Evolutionary conservation across 2,329 filamentous ascomycete species (phyloP).

Genomic region (Stenocarpella maydis): DNA sequence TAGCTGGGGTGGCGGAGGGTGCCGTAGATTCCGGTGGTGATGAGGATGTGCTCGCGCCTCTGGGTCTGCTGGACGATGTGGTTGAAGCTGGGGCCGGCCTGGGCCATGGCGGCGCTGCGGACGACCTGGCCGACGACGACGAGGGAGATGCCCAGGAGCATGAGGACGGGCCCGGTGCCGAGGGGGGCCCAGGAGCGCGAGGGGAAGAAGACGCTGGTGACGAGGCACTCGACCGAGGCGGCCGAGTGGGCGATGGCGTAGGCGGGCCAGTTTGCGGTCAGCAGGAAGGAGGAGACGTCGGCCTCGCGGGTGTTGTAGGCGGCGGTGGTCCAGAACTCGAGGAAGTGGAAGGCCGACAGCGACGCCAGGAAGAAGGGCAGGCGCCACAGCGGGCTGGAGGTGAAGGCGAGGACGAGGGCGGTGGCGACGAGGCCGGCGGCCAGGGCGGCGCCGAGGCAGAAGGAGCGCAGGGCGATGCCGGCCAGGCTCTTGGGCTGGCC

Average conservation of each 20-base stretch:
- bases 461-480: constrained; percentile 66
- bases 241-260: constrained; percentile 85
- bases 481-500: constrained; percentile 64
- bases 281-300: constrained; percentile 78
- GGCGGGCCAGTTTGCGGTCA: constrained; percentile 82
- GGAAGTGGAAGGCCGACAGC: constrained; percentile 88
- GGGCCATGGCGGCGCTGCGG: constrained; percentile 84
- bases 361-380: constrained; percentile 71
- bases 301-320: constrained; percentile 80
- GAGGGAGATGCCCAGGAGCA: constrained; percentile 68
- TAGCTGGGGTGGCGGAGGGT: constrained; percentile 87
- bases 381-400: constrained; percentile 64
- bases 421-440: constrained; percentile 47
- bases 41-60: constrained; percentile 75
- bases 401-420: constrained; percentile 45
- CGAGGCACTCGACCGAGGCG: constrained; percentile 76
- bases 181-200: constrained; percentile 55
- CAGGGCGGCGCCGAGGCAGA: constrained; percentile 59
- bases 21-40: constrained; percentile 82
- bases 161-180: constrained; percentile 50
- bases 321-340: constrained; percentile 94
- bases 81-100: constrained; percentile 92
- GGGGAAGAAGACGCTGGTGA: constrained; percentile 67
- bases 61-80: constrained; percentile 80
- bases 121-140: constrained; percentile 76